A percentile compares a stretch with the other conserved stretches of the same genome.
phyloP scores from a whole-genome alignment of 2,329 filamentous ascomycete species.

The Ophiognomonia clavigignenti-juglandacearum region DNA sequence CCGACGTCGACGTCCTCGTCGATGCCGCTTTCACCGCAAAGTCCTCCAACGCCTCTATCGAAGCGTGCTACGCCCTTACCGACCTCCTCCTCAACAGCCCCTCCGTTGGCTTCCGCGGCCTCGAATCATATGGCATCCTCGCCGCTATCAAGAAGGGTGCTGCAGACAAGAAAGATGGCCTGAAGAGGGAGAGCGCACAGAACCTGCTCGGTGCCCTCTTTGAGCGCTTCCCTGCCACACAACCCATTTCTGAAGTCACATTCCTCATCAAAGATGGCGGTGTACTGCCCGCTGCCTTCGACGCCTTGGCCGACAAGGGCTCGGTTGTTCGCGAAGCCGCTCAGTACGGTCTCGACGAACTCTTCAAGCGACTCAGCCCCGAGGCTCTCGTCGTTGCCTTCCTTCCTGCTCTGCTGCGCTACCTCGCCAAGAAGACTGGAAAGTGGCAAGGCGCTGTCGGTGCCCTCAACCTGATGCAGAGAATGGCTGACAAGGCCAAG shows the following conservation, averaged over 20 bases:
- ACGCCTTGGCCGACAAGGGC: constrained; percentile 86
- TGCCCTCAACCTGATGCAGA: constrained; percentile 77
- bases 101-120: constrained; percentile 45
- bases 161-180: constrained; percentile 86
- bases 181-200: constrained; percentile 84
- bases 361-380: constrained; percentile 73
- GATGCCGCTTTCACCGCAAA: constrained; percentile 64
- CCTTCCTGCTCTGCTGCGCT: constrained; percentile 68
- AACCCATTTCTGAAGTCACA: constrained; percentile 73
- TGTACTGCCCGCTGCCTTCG: constrained; percentile 68
- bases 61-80: constrained; percentile 58
- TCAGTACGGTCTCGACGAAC: constrained; percentile 86
- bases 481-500: constrained; percentile 93
- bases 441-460: constrained; percentile 98
- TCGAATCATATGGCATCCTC: constrained; percentile 49
- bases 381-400: constrained; percentile 82
- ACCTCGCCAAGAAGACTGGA: constrained; percentile 76
- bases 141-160: constrained; percentile 67
- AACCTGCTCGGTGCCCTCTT: constrained; percentile 91
- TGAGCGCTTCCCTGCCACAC: constrained; percentile 76
- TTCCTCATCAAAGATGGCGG: constrained; percentile 78
- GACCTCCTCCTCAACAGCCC: constrained; percentile 48
- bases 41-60: constrained; percentile 64
- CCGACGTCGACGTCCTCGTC: constrained; percentile 62
- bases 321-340: constrained; percentile 84